phyloP scores from a whole-genome alignment of 2,329 filamentous ascomycete genomes.

The Alternaria arbusti region DNA sequence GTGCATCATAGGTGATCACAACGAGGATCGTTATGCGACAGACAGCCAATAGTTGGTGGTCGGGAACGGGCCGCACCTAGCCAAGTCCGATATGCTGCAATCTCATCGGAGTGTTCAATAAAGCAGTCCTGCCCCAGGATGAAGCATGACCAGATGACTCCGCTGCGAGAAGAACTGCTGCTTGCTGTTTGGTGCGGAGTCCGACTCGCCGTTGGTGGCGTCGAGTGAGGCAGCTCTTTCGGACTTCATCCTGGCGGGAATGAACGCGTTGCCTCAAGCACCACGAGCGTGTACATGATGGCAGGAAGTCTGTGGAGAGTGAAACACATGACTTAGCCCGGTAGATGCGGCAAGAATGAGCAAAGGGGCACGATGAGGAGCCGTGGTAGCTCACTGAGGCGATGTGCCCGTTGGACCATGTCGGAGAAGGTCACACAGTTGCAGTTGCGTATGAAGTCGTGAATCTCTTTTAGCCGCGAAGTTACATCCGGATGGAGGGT shows the following conservation, averaged over 20 bases:
- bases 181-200: not conserved
- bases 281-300: not conserved
- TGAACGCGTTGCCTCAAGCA: not conserved
- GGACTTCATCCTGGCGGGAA: not conserved
- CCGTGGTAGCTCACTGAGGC: not conserved
- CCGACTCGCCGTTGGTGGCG: not conserved
- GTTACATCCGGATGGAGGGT: not conserved
- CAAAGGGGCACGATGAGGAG: not conserved
- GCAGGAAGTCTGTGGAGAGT: not conserved
- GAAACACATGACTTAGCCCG: not conserved
- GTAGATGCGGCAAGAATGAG: not conserved
- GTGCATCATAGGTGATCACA: not conserved
- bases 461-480: not conserved
- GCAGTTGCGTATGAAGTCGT: not conserved
- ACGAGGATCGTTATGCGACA: not conserved
- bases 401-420: not conserved
- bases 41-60: constrained; percentile 3
- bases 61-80: constrained; percentile 9
- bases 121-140: not conserved
- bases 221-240: not conserved
- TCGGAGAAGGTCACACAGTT: not conserved
- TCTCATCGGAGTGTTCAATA: not conserved
- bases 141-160: not conserved
- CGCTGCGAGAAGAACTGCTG: not conserved
- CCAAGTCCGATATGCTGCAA: constrained; percentile 18